Evolutionary conservation across 257 asterid genomes (phyloP), one percentile per base, ranked within the genome.

Genomic region (Solanum ossicruentum): DNA sequence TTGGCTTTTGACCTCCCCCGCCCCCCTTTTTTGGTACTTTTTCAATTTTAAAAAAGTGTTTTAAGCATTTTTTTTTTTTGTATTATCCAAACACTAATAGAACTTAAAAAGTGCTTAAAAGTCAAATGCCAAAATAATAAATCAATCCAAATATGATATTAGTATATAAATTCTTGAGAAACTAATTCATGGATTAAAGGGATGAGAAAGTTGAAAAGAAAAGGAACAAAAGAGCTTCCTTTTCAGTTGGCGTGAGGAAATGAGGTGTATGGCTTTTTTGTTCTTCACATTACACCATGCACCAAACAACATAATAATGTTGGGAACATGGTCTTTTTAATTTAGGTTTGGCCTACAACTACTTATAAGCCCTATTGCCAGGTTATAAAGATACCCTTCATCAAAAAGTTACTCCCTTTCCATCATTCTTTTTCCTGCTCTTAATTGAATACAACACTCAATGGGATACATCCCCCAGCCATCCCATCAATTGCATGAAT

Each of bases 251-350:
- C 85, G 16, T 79, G 84, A 47, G 43, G 45, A 80, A 86, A 82
- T 84, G 86, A 81, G 88, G 70, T 73, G 88, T 82, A 83, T 9
- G 83, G 82, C 47, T 78, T 78, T 26, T 55, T 32, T 26, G 63
- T 85, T 86, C 73, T 89, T 20, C 51, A 67, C 81, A 54, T 52
- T 60, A 80, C 21, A 71, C 54, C 17, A 77, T 51, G 11, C 67
- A 87, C 88, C 91, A 88, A 81, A 67, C 79, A 89, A 85, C 88
- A 86, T 91, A 85, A 85, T 71, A n/a, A 28, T 88, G 89, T 63
- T 86, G 51, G 65, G 43, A 77, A 70, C 88, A 82, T 47, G 83
- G 80, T 15, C 83, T 77, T 78, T 52, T 52, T 39, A 70, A 39
- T 70, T 49, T 49, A 49, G 82, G 82, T 21, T 78, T 51, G 65